Percentiles rank a stretch among this genome's conserved stretches.
Evolutionary conservation across 495 filamentous ascomycete genomes (phyloP).

Genomic region (Gamarada debralockiae): DNA sequence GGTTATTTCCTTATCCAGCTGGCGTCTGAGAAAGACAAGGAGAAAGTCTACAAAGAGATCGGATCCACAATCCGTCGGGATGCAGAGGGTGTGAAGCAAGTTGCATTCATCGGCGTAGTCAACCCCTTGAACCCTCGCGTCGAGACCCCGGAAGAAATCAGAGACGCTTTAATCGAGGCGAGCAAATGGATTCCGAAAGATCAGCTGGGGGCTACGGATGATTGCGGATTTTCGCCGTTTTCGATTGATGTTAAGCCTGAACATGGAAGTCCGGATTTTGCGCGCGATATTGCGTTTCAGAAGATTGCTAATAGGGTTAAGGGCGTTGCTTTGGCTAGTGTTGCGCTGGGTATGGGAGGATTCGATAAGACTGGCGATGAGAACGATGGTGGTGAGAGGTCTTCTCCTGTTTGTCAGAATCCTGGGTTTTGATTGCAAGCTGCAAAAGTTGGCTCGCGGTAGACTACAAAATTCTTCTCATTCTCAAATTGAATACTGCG

Average conservation of each 20-base stretch:
- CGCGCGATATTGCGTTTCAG: conserved; percentile 35
- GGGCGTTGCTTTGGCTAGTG: conserved; percentile 35
- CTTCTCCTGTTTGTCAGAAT: too few species aligned
- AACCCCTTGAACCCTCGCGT: conserved; percentile 34
- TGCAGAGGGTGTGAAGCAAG: conserved; percentile 36
- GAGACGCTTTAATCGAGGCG: conserved; percentile 31
- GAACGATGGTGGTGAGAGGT: too few species aligned
- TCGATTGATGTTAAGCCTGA: conserved; percentile 36
- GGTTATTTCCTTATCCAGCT: conserved; percentile 42
- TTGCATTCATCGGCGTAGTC: conserved; percentile 36
- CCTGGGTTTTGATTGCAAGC: too few species aligned
- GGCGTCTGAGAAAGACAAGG: conserved; percentile 34
- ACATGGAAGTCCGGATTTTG: conserved; percentile 38
- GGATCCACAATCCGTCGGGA: conserved; percentile 33
- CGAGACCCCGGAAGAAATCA: conserved; percentile 35
- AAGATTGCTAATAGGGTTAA: conserved; percentile 36
- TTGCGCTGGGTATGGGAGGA: conserved; percentile 31
- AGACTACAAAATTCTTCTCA: too few species aligned
- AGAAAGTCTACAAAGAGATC: conserved; percentile 34
- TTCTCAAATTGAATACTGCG: conserved; percentile 3
- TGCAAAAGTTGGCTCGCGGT: too few species aligned
- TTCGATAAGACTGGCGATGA: too few species aligned
- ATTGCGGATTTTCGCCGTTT: conserved; percentile 39
- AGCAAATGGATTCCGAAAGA: conserved; percentile 35
- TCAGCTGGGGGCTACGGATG: conserved; percentile 38